Base-by-base conservation (phyloP, 257 asterid species). In the Echium plantagineum region DNA sequence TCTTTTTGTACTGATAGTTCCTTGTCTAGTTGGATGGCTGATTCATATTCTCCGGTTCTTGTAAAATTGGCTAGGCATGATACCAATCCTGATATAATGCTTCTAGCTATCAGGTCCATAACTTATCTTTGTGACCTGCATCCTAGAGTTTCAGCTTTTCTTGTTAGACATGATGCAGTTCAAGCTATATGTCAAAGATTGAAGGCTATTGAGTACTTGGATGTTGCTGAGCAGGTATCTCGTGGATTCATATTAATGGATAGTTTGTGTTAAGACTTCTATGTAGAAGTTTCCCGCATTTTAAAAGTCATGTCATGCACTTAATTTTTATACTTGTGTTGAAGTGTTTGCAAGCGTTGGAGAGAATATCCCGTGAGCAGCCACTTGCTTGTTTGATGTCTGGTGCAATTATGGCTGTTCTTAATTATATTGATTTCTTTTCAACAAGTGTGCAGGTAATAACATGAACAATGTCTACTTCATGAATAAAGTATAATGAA, bases 181-280 rank as follows among this genome's bases (percentile, higher is more conserved):
- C 90, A 97, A 70, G 85, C 82, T 32, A 81, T 93, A 63, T 93
- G 97, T 82, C 94, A 93, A 72, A 83, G 83, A 66, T 62, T 93
- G 31, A 60, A 72, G 80, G 87, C 83, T 48, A 82, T 93, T 66
- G 89, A 89, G 70, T 86, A 84, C 77, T 74, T 89, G 76, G 99
- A 93, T 62, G 91, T 93, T 69, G 99, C 97, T 57, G 99, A 93
- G 77, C 96, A 93, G 76, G 99, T 89, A 85, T 69, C 67, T 57
- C 66, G 48, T 21, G 2, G 17, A 12, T 28, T 35, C 53, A 55
- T 65, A 61, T 48, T 35, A 15, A 49, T 24, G 52, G 19, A 18
- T 20, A 57, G 32, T 22, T 3, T 57, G 24, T 42, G 32, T n/a
- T 42, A 42, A 13, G 49, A 42, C 5, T 42, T 35, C 32, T 42